phyloP scores from a whole-genome alignment of 2,329 filamentous ascomycete genomes.

The Periconia macrospinosa region DNA sequence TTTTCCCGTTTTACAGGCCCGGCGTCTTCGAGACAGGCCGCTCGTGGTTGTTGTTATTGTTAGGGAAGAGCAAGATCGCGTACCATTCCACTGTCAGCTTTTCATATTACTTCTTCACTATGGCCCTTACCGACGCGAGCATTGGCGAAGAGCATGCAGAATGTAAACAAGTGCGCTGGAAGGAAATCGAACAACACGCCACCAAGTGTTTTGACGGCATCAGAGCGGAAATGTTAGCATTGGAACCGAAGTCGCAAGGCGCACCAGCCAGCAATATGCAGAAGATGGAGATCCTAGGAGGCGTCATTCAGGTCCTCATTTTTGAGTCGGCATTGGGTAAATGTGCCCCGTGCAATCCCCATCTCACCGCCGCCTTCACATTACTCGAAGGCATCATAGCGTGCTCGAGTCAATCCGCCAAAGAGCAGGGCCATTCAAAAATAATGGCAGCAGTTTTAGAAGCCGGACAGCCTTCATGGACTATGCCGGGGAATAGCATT shows the following conservation, averaged over 20 bases:
- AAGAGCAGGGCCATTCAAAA: conserved; percentile 10
- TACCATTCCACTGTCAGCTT: conserved; percentile 15
- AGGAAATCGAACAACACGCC: conserved; percentile 13
- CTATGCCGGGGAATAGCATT: conserved; percentile 4
- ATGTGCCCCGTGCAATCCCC: conserved; percentile 10
- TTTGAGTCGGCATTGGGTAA: conserved; percentile 17
- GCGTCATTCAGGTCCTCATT: conserved; percentile 13
- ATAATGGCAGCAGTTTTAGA: conserved; percentile 4
- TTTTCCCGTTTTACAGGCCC: conserved; percentile 17
- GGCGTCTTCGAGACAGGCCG: conserved; percentile 16
- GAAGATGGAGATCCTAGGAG: conserved; percentile 10
- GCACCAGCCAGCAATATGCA: conserved; percentile 1
- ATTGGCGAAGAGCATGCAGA: conserved; percentile 3
- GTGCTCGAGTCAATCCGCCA: background rate
- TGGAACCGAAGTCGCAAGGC: background rate
- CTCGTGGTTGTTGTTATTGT: conserved; percentile 14
- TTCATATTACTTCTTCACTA: conserved; percentile 16
- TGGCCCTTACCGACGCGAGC: conserved; percentile 14
- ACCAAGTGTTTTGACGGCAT: conserved; percentile 14
- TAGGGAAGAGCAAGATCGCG: conserved; percentile 14
- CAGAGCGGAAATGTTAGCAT: conserved; percentile 7
- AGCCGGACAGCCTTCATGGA: conserved; percentile 13
- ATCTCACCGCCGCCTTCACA: conserved; percentile 14
- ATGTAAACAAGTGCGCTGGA: conserved; percentile 15
- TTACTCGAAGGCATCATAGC: conserved; percentile 16